Conservation (phyloP, 345 rosid species). For the Lepidium aucheri region DNA sequence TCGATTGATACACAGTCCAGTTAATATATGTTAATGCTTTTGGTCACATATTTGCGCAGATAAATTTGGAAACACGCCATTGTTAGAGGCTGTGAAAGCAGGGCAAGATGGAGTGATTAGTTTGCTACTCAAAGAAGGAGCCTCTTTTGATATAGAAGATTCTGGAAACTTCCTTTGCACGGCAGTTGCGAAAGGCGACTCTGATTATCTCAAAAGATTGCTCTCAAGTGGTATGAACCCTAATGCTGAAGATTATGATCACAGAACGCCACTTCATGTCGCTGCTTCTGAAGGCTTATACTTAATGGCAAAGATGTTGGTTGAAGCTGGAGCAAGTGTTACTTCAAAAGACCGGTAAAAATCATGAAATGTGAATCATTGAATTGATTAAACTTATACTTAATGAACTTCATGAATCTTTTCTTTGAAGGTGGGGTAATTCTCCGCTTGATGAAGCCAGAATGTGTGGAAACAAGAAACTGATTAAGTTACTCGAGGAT, state of each 20-base stretch:
- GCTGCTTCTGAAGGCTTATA: slow-evolving; percentile 85
- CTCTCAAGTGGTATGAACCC: slow-evolving; percentile 70
- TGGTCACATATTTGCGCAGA: slow-evolving; percentile 32
- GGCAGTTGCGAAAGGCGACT: slow-evolving; percentile 62
- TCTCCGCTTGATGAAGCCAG: slow-evolving; percentile 71
- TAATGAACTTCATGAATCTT: not conserved
- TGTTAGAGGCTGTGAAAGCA: slow-evolving; percentile 76
- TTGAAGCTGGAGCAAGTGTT: slow-evolving; percentile 82
- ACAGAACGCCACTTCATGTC: slow-evolving; percentile 83
- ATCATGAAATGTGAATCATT: not conserved
- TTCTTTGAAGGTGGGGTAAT: slow-evolving; percentile 68
- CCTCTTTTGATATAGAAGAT: slow-evolving; percentile 56
- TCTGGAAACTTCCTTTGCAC: slow-evolving; percentile 71
- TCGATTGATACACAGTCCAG: not conserved
- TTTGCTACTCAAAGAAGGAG: slow-evolving; percentile 61
- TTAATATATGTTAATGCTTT: not conserved
- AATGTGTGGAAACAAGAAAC: slow-evolving; percentile 69
- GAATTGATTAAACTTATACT: not conserved
- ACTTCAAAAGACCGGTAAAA: slow-evolving; percentile 69
- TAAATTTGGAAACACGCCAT: slow-evolving; percentile 81
- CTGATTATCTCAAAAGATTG: slow-evolving; percentile 64
- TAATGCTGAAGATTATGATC: slow-evolving; percentile 79
- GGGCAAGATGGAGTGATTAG: slow-evolving; percentile 60
- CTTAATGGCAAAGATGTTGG: slow-evolving; percentile 64
- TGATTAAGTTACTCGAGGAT: slow-evolving; percentile 71